Percentiles rank a stretch among this genome's conserved stretches.
These are phyloP conservation scores for Thermothielavioides terrestris DNA, from an alignment of 495 filamentous ascomycete species.

Conservation along the genomic window DNA sequence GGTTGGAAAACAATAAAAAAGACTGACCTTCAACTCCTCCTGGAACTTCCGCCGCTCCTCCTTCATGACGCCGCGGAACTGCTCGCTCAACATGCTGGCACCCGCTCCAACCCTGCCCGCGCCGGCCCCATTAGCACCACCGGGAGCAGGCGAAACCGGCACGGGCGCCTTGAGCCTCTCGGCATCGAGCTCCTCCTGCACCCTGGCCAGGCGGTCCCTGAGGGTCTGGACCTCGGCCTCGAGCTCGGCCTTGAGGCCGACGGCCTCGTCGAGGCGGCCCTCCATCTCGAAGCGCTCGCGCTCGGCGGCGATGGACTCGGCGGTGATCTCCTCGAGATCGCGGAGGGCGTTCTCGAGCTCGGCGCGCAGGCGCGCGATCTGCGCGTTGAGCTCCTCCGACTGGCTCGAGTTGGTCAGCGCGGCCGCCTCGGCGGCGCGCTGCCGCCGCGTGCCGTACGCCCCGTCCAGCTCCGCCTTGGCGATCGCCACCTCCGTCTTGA, in stretches of 20 bases:
- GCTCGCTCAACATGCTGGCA: constrained; percentile 29
- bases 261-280: constrained; percentile 41
- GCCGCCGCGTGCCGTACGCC: constrained; percentile 70
- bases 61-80: constrained; percentile 36
- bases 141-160: no score
- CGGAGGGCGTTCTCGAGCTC: constrained; percentile 75
- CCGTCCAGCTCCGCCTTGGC: constrained; percentile 91
- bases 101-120: constrained; percentile 19
- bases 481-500: constrained; percentile 86
- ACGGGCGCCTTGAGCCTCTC: constrained; percentile 31
- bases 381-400: constrained; percentile 52
- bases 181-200: constrained; percentile 39
- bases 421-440: constrained; percentile 70
- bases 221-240: constrained; percentile 31
- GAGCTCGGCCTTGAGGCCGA: constrained; percentile 23
- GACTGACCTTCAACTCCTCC: constrained; percentile 41
- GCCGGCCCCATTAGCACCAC: not conserved
- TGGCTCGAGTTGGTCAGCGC: constrained; percentile 58
- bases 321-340: constrained; percentile 83
- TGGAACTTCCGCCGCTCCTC: constrained; percentile 46
- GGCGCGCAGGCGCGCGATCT: constrained; percentile 57
- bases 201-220: constrained; percentile 24
- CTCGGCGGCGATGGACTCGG: constrained; percentile 77
- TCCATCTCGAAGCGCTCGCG: constrained; percentile 72
- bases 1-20: not conserved